phyloP scores from a whole-genome alignment of 2,329 filamentous ascomycete genomes.

The Aspergillus pseudotamarii region DNA sequence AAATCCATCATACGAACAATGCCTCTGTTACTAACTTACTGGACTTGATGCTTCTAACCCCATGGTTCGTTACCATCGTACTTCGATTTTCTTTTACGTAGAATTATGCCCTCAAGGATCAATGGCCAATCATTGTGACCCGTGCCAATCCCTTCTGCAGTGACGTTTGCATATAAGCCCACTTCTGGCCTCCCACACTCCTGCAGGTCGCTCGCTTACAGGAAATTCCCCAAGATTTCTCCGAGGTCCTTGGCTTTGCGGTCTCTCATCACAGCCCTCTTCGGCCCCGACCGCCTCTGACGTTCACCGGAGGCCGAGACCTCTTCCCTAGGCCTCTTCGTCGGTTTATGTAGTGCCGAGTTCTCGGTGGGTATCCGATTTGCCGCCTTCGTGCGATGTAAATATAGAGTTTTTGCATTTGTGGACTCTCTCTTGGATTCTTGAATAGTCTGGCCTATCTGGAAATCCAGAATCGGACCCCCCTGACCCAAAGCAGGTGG shows the following conservation, averaged over 20 bases:
- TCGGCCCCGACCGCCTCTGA: constrained; percentile 7
- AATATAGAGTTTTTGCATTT: constrained; percentile 12
- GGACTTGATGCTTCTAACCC: no score
- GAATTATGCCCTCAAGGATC: no score
- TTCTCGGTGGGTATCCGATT: constrained; percentile 1
- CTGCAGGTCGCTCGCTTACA: constrained; percentile 14
- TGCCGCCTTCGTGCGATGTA: constrained; percentile 11
- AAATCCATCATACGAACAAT: neutral
- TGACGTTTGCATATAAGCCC: neutral
- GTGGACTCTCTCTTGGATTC: neutral
- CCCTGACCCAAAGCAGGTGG: constrained; percentile 6
- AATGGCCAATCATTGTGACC: neutral
- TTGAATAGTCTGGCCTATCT: constrained; percentile 19
- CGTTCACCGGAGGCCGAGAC: neutral
- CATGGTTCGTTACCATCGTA: no score
- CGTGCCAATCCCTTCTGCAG: neutral
- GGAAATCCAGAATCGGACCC: constrained; percentile 29
- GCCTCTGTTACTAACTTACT: no score
- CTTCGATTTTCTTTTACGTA: no score
- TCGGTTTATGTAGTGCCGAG: constrained; percentile 6
- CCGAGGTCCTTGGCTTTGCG: constrained; percentile 29
- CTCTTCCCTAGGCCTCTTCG: constrained; percentile 13
- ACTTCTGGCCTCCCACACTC: neutral
- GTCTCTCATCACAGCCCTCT: constrained; percentile 30
- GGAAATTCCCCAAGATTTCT: constrained; percentile 35